Evolutionary conservation across 345 rosid species (phyloP), one percentile per base, ranked within the genome.

Genomic region (Hypericum androsaemum): DNA sequence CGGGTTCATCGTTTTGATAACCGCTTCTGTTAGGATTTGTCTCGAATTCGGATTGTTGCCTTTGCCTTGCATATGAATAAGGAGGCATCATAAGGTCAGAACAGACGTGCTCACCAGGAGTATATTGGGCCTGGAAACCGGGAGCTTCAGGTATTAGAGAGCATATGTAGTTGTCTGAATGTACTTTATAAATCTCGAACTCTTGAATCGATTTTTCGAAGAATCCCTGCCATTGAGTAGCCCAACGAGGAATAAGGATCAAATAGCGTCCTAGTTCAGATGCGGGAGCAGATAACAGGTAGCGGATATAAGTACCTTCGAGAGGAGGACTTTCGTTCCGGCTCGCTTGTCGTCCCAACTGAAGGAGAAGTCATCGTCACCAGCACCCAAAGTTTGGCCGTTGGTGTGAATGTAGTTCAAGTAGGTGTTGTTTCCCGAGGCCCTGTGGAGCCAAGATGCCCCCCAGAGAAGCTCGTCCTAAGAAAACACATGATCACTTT

Each of bases 391-490:
- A 8, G 62, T 72, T 59, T 78, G 88, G 10, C 99, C 99, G 70
- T 94, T 88, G 6, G 60, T 65, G 39, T 81, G 75, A 55, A 94
- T 94, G 71, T 94, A 94, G 49, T 63, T 58, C 39, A 85, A 76
- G 70, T 83, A 88, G 12, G 74, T 67, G 9, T 70, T 60, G 68
- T 79, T 78, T 73, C 59, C 78, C 42, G 99, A 83, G 49, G 99
- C 99, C 68, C 67, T 79, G 37, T 83, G 89, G 47, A 94, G 72
- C 99, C 99, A 94, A 59, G 99, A 88, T 45, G 99, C 96, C 2
- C 90, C 97, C 97, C 97, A 92, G 49, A 92, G 63, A 45, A 92
- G 80, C 68, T 92, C 99, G 73, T 92, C 99, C 97, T 89, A 47
- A 52, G 12, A n/a, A 8, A 6, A 28, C 42, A n/a, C n/a, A n/a